These are phyloP conservation scores for Blastobotrys apis DNA, from an alignment of 1,139 yeast genomes.

Conservation along the genomic window DNA sequence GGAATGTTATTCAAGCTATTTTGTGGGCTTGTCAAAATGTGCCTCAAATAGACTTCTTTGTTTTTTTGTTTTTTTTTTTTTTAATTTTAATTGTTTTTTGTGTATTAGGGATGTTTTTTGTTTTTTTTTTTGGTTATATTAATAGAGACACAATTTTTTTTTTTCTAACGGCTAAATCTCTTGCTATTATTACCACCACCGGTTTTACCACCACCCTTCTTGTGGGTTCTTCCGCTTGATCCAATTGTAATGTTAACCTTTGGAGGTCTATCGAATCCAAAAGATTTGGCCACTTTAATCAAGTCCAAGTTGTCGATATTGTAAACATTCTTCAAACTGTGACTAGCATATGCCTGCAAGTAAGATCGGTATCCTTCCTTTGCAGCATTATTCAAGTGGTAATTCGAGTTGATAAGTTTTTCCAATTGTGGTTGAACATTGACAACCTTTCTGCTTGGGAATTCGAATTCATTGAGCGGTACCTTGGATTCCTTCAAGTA, in stretches of 20 bases:
- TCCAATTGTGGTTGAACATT: constrained; percentile 92
- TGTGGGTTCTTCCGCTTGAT: constrained; percentile 67
- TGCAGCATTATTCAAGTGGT: constrained; percentile 92
- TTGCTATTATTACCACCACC: constrained; percentile 3
- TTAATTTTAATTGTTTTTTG: background rate
- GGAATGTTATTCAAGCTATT: constrained; percentile 23
- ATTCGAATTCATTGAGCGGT: constrained; percentile 93
- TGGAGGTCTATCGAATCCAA: constrained; percentile 94
- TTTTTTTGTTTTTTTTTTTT: background rate
- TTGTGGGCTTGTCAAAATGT: constrained; percentile 16
- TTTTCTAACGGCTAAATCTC: no score
- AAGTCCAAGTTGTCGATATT: constrained; percentile 92
- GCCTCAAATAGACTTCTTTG: constrained; percentile 8
- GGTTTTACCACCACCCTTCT: constrained; percentile 14
- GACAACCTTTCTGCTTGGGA: constrained; percentile 89
- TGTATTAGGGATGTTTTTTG: background rate
- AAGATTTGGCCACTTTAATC: constrained; percentile 90
- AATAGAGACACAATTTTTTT: background rate
- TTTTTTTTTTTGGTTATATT: background rate
- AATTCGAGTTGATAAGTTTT: constrained; percentile 85
- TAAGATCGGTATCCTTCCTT: constrained; percentile 96
- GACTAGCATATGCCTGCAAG: constrained; percentile 95
- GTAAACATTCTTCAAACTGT: constrained; percentile 90
- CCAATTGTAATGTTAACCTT: constrained; percentile 95
- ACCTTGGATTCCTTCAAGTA: constrained; percentile 96